Conservation (phyloP, 192 early-diverging fungal genomes). For the Entomortierella beljakovae region DNA sequence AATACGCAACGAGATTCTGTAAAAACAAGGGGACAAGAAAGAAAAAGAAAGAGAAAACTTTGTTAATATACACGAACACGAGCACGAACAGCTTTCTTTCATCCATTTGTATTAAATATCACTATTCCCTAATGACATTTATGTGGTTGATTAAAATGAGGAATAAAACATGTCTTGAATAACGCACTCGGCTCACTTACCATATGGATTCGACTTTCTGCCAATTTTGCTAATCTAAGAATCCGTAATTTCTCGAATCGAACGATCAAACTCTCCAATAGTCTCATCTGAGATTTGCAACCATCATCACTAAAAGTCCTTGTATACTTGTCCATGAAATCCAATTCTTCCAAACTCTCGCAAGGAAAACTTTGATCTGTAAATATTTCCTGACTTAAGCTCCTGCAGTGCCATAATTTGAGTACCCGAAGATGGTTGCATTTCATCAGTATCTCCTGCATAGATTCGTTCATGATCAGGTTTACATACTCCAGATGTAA, state of each 20-base stretch:
- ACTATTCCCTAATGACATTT: too few species aligned
- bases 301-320: conserved; percentile 24
- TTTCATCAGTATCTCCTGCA: conserved; percentile 34
- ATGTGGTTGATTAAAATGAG: too few species aligned
- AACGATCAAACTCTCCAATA: conserved; percentile 28
- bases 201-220: conserved; percentile 25
- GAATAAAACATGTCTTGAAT: not conserved
- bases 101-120: too few species aligned
- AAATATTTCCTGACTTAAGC: conserved; percentile 40
- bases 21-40: not conserved
- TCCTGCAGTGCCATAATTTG: conserved; percentile 48
- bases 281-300: conserved; percentile 30
- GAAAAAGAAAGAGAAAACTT: too few species aligned
- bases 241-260: conserved; percentile 25
- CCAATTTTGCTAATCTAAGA: conserved; percentile 34
- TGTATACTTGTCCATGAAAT: conserved; percentile 50
- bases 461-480: conserved; percentile 40
- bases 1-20: conserved; percentile 45
- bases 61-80: too few species aligned
- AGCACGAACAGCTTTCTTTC: too few species aligned
- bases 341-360: conserved; percentile 25
- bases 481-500: conserved; percentile 45
- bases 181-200: conserved; percentile 15
- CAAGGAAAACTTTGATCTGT: conserved; percentile 16
- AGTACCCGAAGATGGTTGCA: conserved; percentile 18